These are phyloP conservation scores for Penicillium thymicola DNA, from an alignment of 2,329 filamentous ascomycete species.

Conservation along the genomic window DNA sequence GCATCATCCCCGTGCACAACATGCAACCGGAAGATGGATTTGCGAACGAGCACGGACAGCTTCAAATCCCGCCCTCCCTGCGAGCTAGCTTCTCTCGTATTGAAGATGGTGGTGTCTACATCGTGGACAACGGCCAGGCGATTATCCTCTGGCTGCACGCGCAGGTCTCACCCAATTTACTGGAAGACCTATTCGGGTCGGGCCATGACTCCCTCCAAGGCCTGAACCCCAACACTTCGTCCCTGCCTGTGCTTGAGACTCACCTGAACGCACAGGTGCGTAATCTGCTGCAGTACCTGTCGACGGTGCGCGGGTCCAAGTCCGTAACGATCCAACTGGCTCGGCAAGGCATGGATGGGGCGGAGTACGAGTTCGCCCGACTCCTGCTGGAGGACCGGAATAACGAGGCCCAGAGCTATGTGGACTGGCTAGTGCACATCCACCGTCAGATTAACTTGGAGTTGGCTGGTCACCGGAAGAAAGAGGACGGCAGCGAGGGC, in stretches of 20 bases:
- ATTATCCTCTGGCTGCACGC: conserved; percentile 89
- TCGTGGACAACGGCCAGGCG: conserved; percentile 92
- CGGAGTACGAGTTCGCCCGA: conserved; percentile 93
- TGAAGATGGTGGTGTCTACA: conserved; percentile 88
- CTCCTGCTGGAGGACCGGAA: conserved; percentile 91
- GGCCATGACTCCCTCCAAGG: conserved; percentile 67
- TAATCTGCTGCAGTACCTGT: conserved; percentile 86
- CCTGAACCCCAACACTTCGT: conserved; percentile 76
- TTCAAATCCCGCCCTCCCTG: conserved; percentile 75
- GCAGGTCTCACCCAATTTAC: conserved; percentile 86
- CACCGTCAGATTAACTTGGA: conserved; percentile 92
- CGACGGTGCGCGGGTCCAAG: conserved; percentile 77
- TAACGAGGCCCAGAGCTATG: conserved; percentile 96
- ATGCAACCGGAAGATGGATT: conserved; percentile 86
- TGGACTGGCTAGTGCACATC: conserved; percentile 95
- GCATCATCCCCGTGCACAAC: conserved; percentile 89
- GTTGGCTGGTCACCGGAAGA: conserved; percentile 52
- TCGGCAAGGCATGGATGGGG: conserved; percentile 86
- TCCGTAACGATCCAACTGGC: conserved; percentile 86
- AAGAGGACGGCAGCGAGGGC: conserved; percentile 44
- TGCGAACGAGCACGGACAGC: conserved; percentile 82
- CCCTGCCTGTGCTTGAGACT: conserved; percentile 80
- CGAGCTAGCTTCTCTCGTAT: conserved; percentile 83
- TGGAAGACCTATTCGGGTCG: conserved; percentile 85
- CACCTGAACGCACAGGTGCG: conserved; percentile 92